phyloP scores from a whole-genome alignment of 257 asterid genomes.

The Buddleja alternifolia region DNA sequence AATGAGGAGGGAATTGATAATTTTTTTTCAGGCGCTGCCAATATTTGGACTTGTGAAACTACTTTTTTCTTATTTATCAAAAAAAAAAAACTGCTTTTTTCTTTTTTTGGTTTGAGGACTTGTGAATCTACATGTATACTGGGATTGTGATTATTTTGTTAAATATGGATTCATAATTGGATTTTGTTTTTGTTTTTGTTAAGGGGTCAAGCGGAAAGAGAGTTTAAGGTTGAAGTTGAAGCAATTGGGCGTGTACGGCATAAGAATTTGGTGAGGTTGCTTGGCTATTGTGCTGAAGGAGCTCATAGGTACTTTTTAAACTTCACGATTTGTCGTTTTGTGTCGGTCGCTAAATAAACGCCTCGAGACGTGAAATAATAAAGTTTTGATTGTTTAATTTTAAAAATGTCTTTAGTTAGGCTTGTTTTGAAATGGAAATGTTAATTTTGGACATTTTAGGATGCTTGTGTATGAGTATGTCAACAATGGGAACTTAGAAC shows the following conservation, averaged over 20 bases:
- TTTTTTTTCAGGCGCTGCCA: not conserved
- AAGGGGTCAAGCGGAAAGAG: constrained; percentile 97
- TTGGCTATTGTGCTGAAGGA: constrained; percentile 95
- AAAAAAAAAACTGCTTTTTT: too few species aligned
- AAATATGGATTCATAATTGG: not conserved
- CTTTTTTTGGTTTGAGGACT: too few species aligned
- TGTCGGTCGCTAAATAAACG: not conserved
- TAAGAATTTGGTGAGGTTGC: constrained; percentile 87
- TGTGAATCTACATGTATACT: not conserved
- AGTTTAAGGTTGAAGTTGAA: constrained; percentile 93
- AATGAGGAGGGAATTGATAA: not conserved
- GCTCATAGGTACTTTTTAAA: constrained; percentile 70
- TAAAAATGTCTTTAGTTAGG: not conserved
- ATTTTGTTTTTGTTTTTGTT: constrained; percentile 17
- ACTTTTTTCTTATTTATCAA: too few species aligned
- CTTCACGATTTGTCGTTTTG: not conserved
- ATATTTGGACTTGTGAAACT: not conserved
- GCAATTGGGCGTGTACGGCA: constrained; percentile 92
- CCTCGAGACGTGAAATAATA: too few species aligned
- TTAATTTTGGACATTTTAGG: constrained; percentile 33
- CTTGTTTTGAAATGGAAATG: not conserved
- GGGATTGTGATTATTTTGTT: not conserved
- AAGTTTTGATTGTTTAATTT: too few species aligned
- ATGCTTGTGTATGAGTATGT: constrained; percentile 91
- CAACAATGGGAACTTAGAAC: constrained; percentile 87